These are phyloP conservation scores for Cardamine chenopodiifolia DNA, from an alignment of 345 rosid genomes.

Conservation along the genomic window DNA sequence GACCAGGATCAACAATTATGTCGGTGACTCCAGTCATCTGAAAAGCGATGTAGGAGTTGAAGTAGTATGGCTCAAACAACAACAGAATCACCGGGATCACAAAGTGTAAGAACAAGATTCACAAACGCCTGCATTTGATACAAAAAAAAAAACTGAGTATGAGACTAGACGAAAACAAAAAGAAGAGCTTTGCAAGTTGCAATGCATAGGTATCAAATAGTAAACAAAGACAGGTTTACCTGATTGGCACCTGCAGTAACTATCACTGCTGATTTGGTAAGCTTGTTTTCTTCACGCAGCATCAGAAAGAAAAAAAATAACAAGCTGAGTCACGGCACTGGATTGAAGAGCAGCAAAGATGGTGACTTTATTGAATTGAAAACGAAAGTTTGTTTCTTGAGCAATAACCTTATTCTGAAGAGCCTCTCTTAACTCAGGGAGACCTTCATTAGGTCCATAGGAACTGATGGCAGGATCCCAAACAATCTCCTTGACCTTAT, in stretches of 20 bases:
- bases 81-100: conserved; percentile 89
- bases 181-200: conserved; percentile 18
- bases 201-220: neutral
- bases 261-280: conserved; percentile 77
- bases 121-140: conserved; percentile 76
- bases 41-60: conserved; percentile 96
- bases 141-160: neutral
- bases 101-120: conserved; percentile 77
- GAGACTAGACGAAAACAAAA: neutral
- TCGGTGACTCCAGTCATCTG: conserved; percentile 96
- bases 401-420: conserved; percentile 62
- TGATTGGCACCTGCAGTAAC: conserved; percentile 99
- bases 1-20: conserved; percentile 82
- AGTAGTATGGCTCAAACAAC: conserved; percentile 99
- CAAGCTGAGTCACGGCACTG: neutral
- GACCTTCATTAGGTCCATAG: conserved; percentile 93
- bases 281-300: conserved; percentile 73
- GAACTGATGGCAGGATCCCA: conserved; percentile 76
- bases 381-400: too few relatives aligned
- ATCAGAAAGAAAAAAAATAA: conserved; percentile 39
- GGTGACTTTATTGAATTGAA: conserved; percentile 1
- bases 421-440: conserved; percentile 75
- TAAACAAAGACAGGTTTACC: conserved; percentile 44
- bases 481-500: conserved; percentile 76
- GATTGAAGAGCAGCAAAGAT: neutral